Base-by-base conservation (phyloP, 2,329 filamentous ascomycete genomes). In the Colletotrichum plurivorum region DNA sequence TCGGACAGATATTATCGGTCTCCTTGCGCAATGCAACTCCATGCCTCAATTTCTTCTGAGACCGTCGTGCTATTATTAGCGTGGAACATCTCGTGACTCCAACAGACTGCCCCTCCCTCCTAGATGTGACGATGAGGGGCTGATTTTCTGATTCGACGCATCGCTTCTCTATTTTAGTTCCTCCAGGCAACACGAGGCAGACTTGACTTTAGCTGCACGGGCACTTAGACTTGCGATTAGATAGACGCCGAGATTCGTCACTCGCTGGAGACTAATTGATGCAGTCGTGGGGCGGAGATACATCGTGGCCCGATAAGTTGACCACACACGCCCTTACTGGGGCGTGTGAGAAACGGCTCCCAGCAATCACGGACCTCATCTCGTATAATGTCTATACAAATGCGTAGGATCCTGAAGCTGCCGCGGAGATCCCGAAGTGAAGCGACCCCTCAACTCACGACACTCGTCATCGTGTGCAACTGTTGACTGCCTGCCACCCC, bases 1-100 rank as follows among this genome's bases (percentile, higher is more conserved):
- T 43, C 27, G 63, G 48, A 70, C 53, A 53, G 39, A 46, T 31
- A 59, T 51, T 27, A 68, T 68, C 22, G 65, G 61, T 51, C 27
- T 36, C 39, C 43, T 45, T n/a, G 18, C 20, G 36, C 56, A 18
- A 9, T 43, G 18, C 41, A 13, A 41, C 31, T 15, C n/a, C 46
- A 13, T n/a, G 18, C 22, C 8, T 54, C 27, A 20, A 49, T 9
- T 18, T 41, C 16, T 25, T 31, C 12, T 20, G 10, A 13, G 43
- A 41, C 36, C 5, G 9, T 13, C 2, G 15, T 52, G n/a, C 39
- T 54, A 54, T 58, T 53, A 27, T 67, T 64, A 57, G 52, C 58
- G 41, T 25, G 18, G 27, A 16, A 22, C 57, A n/a, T 22, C 36
- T 25, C 48, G 43, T 58, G 53, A 68, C 36, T 46, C 27, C 39